Evolutionary conservation across 257 asterid species (phyloP).

Genomic region (Schizonepeta tenuifolia): DNA sequence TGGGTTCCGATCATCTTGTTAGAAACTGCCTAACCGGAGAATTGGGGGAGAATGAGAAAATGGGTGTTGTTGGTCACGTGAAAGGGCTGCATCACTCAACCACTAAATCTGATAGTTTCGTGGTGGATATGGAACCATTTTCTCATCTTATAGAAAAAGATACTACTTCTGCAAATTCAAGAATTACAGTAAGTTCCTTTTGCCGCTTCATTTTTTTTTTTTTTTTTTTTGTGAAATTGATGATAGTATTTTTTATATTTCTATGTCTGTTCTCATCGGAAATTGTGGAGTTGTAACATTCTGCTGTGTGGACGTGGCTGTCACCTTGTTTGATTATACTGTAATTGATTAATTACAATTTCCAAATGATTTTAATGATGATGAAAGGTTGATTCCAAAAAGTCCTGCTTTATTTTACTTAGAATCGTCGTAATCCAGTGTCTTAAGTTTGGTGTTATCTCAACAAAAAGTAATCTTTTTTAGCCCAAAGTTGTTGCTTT

Average conservation of each 20-base stretch:
- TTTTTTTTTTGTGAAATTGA: neutral
- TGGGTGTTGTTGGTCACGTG: conserved; percentile 42
- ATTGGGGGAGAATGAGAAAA: conserved; percentile 45
- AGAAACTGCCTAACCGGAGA: conserved; percentile 32
- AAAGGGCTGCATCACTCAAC: conserved; percentile 37
- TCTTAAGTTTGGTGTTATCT: conserved; percentile 30
- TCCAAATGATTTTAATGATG: neutral
- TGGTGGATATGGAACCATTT: conserved; percentile 72
- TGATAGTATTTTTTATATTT: neutral
- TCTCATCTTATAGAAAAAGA: conserved; percentile 60
- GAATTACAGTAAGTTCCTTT: conserved; percentile 54
- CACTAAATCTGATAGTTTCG: conserved; percentile 56
- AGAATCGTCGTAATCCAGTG: conserved; percentile 29
- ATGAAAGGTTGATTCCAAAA: conserved; percentile 23
- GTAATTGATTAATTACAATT: neutral
- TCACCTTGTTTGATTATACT: neutral
- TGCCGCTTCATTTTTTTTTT: neutral
- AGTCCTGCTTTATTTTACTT: conserved; percentile 24
- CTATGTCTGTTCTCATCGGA: neutral
- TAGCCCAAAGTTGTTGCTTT: conserved; percentile 19
- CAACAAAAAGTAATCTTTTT: conserved; percentile 6
- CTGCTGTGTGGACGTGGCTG: neutral
- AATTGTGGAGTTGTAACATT: no score
- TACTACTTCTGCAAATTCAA: conserved; percentile 50
- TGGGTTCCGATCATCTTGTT: conserved; percentile 42